Percentiles rank a stretch among this genome's conserved stretches.
These are phyloP conservation scores for Fusarium pseudonygamai DNA, from an alignment of 2,329 filamentous ascomycete species.

Conservation along the genomic window DNA sequence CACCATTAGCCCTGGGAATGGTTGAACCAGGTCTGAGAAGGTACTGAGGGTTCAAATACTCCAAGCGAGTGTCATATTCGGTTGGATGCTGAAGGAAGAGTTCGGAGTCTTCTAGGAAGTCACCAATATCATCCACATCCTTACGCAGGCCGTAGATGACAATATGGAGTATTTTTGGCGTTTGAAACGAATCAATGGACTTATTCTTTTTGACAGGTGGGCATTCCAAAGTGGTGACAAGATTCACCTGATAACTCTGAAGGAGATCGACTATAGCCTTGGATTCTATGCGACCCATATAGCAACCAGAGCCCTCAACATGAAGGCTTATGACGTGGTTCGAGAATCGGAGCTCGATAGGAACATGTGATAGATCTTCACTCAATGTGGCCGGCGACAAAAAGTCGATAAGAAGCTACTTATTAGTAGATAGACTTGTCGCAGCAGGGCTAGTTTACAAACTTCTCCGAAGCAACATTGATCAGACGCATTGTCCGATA, in stretches of 20 bases:
- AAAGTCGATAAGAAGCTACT: not conserved
- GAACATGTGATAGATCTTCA: not conserved
- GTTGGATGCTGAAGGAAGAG: not conserved
- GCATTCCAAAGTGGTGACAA: not conserved
- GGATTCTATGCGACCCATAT: not conserved
- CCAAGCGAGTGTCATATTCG: not conserved
- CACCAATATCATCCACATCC: not conserved
- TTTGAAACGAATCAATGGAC: not conserved
- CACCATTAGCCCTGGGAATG: not conserved
- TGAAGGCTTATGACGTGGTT: not conserved
- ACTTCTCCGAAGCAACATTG: not conserved
- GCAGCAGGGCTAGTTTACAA: not conserved
- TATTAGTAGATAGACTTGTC: not conserved
- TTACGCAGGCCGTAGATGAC: not conserved
- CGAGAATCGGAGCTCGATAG: not conserved
- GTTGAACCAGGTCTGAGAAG: not conserved
- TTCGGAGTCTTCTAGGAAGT: not conserved
- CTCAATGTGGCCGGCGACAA: not conserved
- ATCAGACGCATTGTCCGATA: not conserved
- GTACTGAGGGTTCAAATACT: not conserved
- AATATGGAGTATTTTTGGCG: not conserved
- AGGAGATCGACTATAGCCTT: not conserved
- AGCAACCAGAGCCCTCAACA: not conserved
- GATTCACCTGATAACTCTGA: not conserved
- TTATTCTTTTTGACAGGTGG: not conserved